These are phyloP conservation scores for Hypoxylon sp. DNA, from an alignment of 2,329 filamentous ascomycete species.

Conservation along the genomic window DNA sequence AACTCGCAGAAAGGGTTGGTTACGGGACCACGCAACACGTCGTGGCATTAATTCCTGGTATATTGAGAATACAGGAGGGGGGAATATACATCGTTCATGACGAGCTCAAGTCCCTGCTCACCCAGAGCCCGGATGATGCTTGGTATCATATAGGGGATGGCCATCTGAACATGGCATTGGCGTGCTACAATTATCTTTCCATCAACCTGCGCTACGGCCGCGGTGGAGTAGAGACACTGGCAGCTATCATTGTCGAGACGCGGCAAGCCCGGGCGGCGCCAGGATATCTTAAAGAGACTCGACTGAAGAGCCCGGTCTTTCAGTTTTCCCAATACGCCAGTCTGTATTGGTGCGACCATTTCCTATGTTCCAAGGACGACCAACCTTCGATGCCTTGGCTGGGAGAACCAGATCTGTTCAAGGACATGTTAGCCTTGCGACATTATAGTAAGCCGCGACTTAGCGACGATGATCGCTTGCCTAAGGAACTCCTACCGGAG, in stretches of 20 bases:
- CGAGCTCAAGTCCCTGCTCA: conserved; percentile 6
- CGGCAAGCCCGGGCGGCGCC: neutral
- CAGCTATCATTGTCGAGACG: neutral
- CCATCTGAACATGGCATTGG: conserved; percentile 2
- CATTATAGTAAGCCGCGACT: neutral
- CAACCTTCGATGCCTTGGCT: conserved; percentile 1
- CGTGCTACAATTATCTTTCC: conserved; percentile 16
- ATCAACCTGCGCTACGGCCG: neutral
- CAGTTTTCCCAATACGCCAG: conserved; percentile 7
- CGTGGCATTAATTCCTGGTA: conserved; percentile 12
- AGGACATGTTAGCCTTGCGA: conserved; percentile 6
- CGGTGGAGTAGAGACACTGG: neutral
- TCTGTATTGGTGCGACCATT: conserved; percentile 21
- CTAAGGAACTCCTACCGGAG: neutral
- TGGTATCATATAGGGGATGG: conserved; percentile 17
- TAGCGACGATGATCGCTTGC: neutral
- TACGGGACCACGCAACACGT: neutral
- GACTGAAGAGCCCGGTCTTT: neutral
- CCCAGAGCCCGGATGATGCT: conserved; percentile 5
- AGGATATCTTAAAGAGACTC: neutral
- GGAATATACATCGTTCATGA: conserved; percentile 5
- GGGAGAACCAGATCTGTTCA: neutral
- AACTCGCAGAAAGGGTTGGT: conserved; percentile 1
- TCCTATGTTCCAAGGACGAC: neutral
- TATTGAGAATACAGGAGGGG: conserved; percentile 2